Conservation (phyloP, 2,329 filamentous ascomycete genomes). For the Colletotrichum gloeosporioides region DNA sequence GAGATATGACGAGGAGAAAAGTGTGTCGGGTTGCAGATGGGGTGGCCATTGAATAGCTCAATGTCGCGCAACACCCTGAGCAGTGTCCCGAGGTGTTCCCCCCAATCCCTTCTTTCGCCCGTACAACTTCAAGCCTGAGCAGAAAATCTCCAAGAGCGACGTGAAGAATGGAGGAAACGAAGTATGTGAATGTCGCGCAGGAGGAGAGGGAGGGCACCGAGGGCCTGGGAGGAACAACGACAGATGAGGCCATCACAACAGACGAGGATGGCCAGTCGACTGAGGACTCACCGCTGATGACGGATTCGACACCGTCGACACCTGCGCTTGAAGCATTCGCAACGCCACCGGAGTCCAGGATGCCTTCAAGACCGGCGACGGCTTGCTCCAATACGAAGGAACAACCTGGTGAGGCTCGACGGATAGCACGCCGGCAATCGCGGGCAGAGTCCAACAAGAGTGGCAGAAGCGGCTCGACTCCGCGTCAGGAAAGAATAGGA, state of each 20-base stretch:
- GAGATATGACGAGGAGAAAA: not conserved
- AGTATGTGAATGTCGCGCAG: not conserved
- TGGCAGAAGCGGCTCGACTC: not conserved
- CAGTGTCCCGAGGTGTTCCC: not conserved
- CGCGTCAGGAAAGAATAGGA: not conserved
- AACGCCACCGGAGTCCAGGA: not conserved
- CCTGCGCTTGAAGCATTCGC: not conserved
- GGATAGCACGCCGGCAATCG: not conserved
- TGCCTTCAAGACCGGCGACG: not conserved
- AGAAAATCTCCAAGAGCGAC: not conserved
- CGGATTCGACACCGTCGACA: not conserved
- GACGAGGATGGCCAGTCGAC: not conserved
- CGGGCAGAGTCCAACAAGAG: not conserved
- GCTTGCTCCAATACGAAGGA: not conserved
- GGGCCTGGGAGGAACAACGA: not conserved
- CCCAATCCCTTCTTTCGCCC: not conserved
- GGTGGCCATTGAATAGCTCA: not conserved
- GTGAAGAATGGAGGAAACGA: not conserved
- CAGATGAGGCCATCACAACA: not conserved
- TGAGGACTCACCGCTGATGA: not conserved
- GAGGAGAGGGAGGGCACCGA: not conserved
- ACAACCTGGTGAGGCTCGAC: not conserved
- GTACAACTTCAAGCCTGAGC: not conserved
- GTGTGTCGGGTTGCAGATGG: not conserved
- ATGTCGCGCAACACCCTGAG: not conserved